These are phyloP conservation scores for Hypoxylon sp. DNA, from an alignment of 2,329 filamentous ascomycete genomes.

Conservation along the genomic window DNA sequence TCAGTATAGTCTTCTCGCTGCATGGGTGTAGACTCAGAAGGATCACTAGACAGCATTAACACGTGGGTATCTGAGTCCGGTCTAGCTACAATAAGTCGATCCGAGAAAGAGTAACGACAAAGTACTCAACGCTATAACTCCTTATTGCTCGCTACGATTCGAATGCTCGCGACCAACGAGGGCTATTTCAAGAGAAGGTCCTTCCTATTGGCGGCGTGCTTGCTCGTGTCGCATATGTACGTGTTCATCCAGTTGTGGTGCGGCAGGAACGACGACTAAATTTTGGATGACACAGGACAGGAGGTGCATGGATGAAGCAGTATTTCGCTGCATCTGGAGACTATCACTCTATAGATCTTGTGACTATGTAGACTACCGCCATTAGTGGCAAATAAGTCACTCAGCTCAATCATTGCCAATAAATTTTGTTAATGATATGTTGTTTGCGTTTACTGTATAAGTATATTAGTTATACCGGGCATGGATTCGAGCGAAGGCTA, in stretches of 20 bases:
- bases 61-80: background rate
- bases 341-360: background rate
- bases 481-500: no score
- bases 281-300: background rate
- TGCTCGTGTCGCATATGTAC: conserved; percentile 1
- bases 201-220: background rate
- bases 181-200: background rate
- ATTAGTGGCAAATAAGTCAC: background rate
- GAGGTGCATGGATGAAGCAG: background rate
- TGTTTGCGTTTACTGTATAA: background rate
- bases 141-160: background rate
- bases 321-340: background rate
- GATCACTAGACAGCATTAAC: background rate
- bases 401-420: conserved; percentile 5
- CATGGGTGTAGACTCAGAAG: background rate
- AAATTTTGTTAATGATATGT: background rate
- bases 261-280: background rate
- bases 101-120: background rate
- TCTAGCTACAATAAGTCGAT: background rate
- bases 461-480: no score
- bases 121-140: background rate
- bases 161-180: conserved; percentile 1
- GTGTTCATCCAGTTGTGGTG: conserved; percentile 1
- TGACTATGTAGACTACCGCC: background rate
- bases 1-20: background rate